Evolutionary conservation across 441 rosid species (phyloP), one percentile per base, ranked within the genome.

Genomic region (Bruguiera hainesii): DNA sequence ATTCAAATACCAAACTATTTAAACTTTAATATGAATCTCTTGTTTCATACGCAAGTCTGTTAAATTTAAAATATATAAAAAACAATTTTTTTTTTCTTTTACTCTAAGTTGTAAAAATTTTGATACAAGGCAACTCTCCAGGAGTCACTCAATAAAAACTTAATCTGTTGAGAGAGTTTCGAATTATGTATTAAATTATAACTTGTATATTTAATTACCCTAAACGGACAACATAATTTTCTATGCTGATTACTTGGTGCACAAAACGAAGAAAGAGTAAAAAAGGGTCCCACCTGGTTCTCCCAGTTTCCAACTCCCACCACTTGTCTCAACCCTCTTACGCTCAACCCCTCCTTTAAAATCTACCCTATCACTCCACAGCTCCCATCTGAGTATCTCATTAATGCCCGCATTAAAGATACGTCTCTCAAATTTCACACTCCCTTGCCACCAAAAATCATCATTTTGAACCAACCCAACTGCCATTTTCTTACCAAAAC

Each of bases 381-480:
- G 25, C 37, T 6, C 64, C 74, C 20, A 20, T 53, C 58, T 71
- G 23, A 20, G 39, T 63, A 57, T 51, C 69, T 75, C 78, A 82
- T 79, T 73, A 75, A 77, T 77, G 79, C 72, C 63, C 70, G 53
- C 75, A 71, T 57, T 29, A 67, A 39, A 18, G 39, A 66, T 19
- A 23, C 58, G 28, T 5, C 18, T 39, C 51, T 39, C 25, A 57
- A 63, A 9, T 3, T 46, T 30, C 35, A 21, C 52, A 51, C 42
- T 62, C 62, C 58, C 49, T 26, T 10, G 11, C 39, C 11, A 23
- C 39, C 25, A 33, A 61, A 7, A 26, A 5, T 3, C 66, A 33
- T 69, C 57, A 3, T 20, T 6, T 55, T 55, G 18, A 55, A 55
- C 30, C 28, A 42, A 13, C 48, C 48, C 48, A 13, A 42, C 28